Base-by-base conservation (phyloP, 345 rosid genomes). In the thale cress (Arabidopsis thaliana) region DNA sequence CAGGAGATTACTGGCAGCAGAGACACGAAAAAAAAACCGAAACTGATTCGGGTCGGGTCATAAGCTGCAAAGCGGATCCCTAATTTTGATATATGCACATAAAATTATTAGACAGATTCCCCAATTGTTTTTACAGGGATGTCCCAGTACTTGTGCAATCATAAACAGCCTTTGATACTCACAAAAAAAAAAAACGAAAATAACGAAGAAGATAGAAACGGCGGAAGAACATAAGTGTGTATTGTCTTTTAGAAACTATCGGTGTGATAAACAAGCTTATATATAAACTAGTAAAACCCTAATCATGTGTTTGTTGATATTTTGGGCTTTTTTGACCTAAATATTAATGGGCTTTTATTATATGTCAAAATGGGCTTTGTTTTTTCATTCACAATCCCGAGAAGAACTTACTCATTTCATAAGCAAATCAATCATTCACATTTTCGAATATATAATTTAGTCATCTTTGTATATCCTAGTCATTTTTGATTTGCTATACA, bases 1-100 rank as follows among this genome's bases (percentile, higher is more conserved):
- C 80, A 77, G 80, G 80, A 71, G 80, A 77, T 3, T 77, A 77
- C 80, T 77, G 80, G 80, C 80, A 71, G 45, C 80, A 77, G 24
- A 77, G 72, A 77, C 67, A 65, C 0, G 13, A 22, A 12, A 20
- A n/a, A 7, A 16, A 8, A 65, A 65, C 67, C 48, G 49, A 25
- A 71, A 61, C 10, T 16, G 24, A 46, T 71, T 65, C 76, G 25
- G 62, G 48, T 77, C 32, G 38, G 61, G 48, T 71, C 72, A 57
- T 49, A 77, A 65, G 80, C 68, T 48, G 80, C 80, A 77, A 77
- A 77, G 76, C 80, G 80, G 80, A 71, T 77, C 72, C 80, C 80
- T 77, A 77, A 46, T 77, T 40, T 77, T 65, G 2, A 46, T 77
- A 0, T 77, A 71, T 65, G 80, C 80, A 77, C 77, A 76, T 9